Evolutionary conservation across 257 asterid species (phyloP).

Genomic region (Verbascum thapsus): DNA sequence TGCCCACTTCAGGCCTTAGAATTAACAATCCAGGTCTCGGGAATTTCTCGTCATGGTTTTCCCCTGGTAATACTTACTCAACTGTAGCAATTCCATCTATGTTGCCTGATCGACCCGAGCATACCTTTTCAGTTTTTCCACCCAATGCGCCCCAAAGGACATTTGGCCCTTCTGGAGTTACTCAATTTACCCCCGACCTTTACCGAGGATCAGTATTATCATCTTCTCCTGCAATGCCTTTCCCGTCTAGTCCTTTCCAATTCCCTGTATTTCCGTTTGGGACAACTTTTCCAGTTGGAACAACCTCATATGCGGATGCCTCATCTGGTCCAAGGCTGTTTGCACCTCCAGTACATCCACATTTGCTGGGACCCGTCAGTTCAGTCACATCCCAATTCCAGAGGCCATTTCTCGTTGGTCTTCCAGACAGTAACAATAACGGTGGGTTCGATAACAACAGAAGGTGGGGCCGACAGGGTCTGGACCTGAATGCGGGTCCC

Average conservation of each 20-base stretch:
- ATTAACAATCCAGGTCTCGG: conserved; percentile 40
- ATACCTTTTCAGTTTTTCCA: conserved; percentile 36
- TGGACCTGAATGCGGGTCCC: conserved; percentile 77
- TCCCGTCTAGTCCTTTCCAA: conserved; percentile 42
- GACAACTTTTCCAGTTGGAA: conserved; percentile 38
- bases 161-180: conserved; percentile 48
- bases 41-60: conserved; percentile 61
- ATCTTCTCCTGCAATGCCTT: conserved; percentile 59
- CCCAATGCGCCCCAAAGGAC: conserved; percentile 56
- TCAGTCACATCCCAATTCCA: conserved; percentile 54
- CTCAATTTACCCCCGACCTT: conserved; percentile 45
- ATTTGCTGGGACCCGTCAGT: conserved; percentile 50
- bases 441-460: conserved; percentile 40
- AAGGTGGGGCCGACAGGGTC: conserved; percentile 64
- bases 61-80: conserved; percentile 56
- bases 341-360: conserved; percentile 46
- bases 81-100: conserved; percentile 40
- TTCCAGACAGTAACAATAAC: conserved; percentile 34
- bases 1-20: conserved; percentile 39
- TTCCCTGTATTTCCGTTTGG: conserved; percentile 46
- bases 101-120: conserved; percentile 57
- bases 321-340: conserved; percentile 53
- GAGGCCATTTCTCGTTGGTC: conserved; percentile 53
- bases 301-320: conserved; percentile 42
- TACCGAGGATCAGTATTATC: conserved; percentile 66